Evolutionary conservation across 2,329 filamentous ascomycete species (phyloP), one percentile per base, ranked within the genome.

Genomic region (Aspergillus quadrilineatus): DNA sequence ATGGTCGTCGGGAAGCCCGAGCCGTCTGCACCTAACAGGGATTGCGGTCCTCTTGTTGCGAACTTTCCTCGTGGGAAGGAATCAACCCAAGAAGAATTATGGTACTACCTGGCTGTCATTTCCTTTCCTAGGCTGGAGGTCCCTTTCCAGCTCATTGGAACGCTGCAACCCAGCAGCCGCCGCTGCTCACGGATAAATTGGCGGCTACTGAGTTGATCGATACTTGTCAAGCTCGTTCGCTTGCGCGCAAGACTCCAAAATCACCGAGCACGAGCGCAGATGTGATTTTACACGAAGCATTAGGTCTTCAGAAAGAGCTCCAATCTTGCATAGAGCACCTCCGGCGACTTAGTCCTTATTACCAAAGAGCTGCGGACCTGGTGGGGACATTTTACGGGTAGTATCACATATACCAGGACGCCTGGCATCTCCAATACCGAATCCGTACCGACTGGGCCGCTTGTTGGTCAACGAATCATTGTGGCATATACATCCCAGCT

Each of bases 401-500:
- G 36, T 63, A 62, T 28, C 60, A 67, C 30, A 22, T 62, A n/a
- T 66, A 67, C 52, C 52, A 63, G 32, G 57, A 65, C 32, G 22
- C 55, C 6, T 69, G 67, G 67, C 54, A 58, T 8, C 53, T 1
- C 57, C 61, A 44, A 44, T 60, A 17, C 51, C 65, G 14, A 67
- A 62, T 26, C 58, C 68, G 37, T 69, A 66, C 46, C 60, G 60
- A 17, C 58, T 61, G 56, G 57, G 57, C 10, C 62, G 67, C n/a
- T 42, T 67, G 26, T 43, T 63, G 2, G 57, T 60, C 34, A 68
- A 67, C 28, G 65, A 68, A 42, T 64, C 29, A 62, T 67, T 1
- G 32, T 67, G 28, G 36, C 15, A 28, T 44, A 48, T 17, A 56
- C 44, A 28, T 14, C 15, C 12, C 57, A 51, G 17, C 26, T 60